Conservation (phyloP, 257 asterid species). For the Penstemon barbatus region DNA sequence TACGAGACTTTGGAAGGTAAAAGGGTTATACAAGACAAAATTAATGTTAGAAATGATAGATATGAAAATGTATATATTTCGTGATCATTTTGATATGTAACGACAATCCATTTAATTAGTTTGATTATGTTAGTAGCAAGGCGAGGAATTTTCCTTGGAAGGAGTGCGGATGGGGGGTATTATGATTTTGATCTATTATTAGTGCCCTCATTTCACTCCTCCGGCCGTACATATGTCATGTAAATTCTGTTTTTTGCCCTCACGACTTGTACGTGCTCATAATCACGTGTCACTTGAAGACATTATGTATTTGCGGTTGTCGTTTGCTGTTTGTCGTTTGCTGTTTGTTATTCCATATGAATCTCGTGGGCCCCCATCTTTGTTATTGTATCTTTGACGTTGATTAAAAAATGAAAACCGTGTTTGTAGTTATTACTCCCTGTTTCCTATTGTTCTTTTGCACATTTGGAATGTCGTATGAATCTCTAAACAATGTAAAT, state of each 20-base stretch:
- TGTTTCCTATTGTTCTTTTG: not conserved
- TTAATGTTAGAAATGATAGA: not conserved
- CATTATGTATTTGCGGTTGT: not conserved
- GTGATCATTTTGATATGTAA: not conserved
- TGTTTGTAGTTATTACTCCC: not conserved
- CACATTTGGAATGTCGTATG: slow-evolving; percentile 4
- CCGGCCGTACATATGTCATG: not conserved
- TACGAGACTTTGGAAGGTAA: not conserved
- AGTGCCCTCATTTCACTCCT: not conserved
- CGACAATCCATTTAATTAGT: not conserved
- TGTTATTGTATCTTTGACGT: not conserved
- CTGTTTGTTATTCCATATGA: too few species aligned
- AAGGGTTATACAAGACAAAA: not conserved
- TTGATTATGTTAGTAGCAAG: not conserved
- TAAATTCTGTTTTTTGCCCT: not conserved
- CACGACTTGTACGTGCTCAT: not conserved
- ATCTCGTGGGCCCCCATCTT: not conserved
- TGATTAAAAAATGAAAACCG: not conserved
- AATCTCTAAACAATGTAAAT: not conserved
- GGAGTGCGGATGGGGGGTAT: not conserved
- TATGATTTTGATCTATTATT: not conserved
- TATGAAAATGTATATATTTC: not conserved
- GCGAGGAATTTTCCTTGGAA: not conserved
- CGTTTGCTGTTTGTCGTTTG: not conserved
- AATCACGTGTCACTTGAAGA: not conserved